Base-by-base conservation (phyloP, 140 eudicot genomes). In the Anethum foeniculum region DNA sequence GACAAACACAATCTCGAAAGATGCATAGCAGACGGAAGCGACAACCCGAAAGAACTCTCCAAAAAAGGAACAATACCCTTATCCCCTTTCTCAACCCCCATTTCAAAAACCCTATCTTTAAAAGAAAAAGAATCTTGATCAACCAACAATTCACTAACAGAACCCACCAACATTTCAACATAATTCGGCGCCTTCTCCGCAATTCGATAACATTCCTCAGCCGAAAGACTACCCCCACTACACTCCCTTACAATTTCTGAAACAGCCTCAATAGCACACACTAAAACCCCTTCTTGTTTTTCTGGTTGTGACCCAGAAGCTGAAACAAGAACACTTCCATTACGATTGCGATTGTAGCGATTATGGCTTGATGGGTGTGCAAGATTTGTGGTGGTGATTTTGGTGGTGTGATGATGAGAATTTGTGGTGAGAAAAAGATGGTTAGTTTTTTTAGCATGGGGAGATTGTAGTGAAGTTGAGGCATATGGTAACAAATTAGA, bases 71-170 rank as follows among this genome's bases (percentile, higher is more conserved):
- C 88, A 75, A 88, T 76, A 44, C 98, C 98, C 72, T 85, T 87
- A 56, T 92, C 97, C 86, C 96, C 98, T 81, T 90, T 94, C 75
- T 83, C 83, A 84, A 71, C 80, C 41, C 90, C 97, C 91, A 94
- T 87, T 39, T 81, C 80, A 76, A 77, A 85, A 19, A 90, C 88
- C 80, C 88, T 94, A 27, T 74, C 80, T 88, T 81, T 86, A 34
- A 92, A 94, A 15, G 83, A 71, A 25, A 6, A 18, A 12, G 16
- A 41, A 11, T 11, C 13, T 32, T 75, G 80, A 4, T 78, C 80
- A 30, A 13, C 44, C 68, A 25, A 77, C 77, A 92, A 80, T 16
- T 94, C 98, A 25, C 80, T 77, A 27, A 94, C 98, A 52, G 87
- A 76, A 41, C 88, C 91, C 81, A 87, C 84, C 78, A 94, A 80